Base-by-base conservation (phyloP, 768 basidiomycete species). In the Fibroporia radiculosa region DNA sequence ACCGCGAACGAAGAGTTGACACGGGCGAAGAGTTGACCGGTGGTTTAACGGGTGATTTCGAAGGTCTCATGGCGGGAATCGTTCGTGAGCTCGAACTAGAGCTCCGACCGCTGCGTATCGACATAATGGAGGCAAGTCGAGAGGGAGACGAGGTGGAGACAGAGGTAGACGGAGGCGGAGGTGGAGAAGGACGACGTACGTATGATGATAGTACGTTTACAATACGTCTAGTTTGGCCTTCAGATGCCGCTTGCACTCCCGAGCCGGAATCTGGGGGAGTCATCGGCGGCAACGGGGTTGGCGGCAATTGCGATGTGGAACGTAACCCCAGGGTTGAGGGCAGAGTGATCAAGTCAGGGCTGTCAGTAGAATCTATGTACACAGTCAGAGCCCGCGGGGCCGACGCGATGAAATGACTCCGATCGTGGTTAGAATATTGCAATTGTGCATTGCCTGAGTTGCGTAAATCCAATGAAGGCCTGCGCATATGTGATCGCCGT, bases 321-420 rank as follows among this genome's bases (percentile, higher is more conserved):
- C 81, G 76, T 2, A 84, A 55, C 18, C 87, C 86, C 31, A 87
- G 66, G 0, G 86, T 89, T 6, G 83, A 79, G 5, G 86, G 86
- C 1, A 89, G 62, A 10, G 67, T 54, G 37, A 89, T 77, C 6
- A 65, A 52, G n/a, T 70, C 65, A 12, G 72, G 66, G 52, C 79
- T 75, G 22, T 73, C 63, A 3, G 70, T 66, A 8, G 80, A 76
- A 42, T 74, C 80, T 28, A 84, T 70, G 54, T 80, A 86, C 60
- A 85, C 80, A 1, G 87, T 88, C 28, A 90, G 56, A 2, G 87
- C 84, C 29, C 84, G 73, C 1, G 87, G 84, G 7, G 87, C 72
- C 22, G 79, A 83, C 0, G 84, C 65, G 42, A 88, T 64, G 24
- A 86, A 71, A 37, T 72, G 61, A 32, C 69, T 68, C 20, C 81